These are phyloP conservation scores for Sistotremastrum suecicum DNA, from an alignment of 768 basidiomycete species.

Conservation along the genomic window DNA sequence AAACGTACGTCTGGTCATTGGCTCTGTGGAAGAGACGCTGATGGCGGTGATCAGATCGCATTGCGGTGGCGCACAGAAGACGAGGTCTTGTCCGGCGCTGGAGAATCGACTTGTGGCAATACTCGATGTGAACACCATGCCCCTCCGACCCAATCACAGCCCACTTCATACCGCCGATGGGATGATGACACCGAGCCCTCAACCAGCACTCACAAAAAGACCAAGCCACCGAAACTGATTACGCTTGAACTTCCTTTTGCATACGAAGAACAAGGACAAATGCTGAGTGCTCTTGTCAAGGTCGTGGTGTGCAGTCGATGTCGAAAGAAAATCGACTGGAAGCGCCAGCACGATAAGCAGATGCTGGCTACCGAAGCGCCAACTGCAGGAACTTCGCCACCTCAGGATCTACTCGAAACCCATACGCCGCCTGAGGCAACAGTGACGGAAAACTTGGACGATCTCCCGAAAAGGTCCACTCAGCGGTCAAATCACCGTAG, in stretches of 20 bases:
- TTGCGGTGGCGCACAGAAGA: conserved; percentile 88
- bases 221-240: conserved; percentile 26
- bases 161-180: neutral
- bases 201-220: conserved; percentile 5
- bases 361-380: conserved; percentile 1
- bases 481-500: too few relatives aligned
- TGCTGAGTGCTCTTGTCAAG: conserved; percentile 78
- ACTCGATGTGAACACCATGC: conserved; percentile 66
- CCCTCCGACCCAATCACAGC: conserved; percentile 8
- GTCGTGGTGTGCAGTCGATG: conserved; percentile 75
- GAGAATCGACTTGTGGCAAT: conserved; percentile 82
- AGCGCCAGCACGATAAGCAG: conserved; percentile 52
- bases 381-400: conserved; percentile 1
- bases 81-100: conserved; percentile 76
- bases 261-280: conserved; percentile 66
- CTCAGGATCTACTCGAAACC: too few relatives aligned
- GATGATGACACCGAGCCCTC: conserved; percentile 6
- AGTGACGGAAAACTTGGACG: too few relatives aligned
- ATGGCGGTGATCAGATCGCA: conserved; percentile 43
- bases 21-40: neutral
- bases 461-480: too few relatives aligned
- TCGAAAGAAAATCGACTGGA: conserved; percentile 77
- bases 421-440: too few relatives aligned
- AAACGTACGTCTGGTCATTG: conserved; percentile 37
- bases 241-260: conserved; percentile 86